Evolutionary conservation across 805 yeast genomes (phyloP), one percentile per base, ranked within the genome.

Genomic region (Spathaspora hagerdaliae): DNA sequence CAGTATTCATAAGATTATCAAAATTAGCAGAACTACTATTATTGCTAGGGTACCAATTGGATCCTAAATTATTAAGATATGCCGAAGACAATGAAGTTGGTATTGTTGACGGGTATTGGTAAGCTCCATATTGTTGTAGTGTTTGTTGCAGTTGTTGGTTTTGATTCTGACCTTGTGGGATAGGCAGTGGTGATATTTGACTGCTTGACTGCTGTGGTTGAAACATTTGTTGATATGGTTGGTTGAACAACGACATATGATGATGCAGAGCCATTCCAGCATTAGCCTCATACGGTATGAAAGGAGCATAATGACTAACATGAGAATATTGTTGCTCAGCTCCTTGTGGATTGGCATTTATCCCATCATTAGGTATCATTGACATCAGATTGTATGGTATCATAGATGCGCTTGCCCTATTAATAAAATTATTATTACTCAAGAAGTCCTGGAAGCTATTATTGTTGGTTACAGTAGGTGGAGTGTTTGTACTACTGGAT

Each of bases 221-320:
- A 32, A 12, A 39, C 15, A 15, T 8, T 14, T 7, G 47, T 36
- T 29, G 36, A 11, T 8, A 24, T 12, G 32, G 38, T 19, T 42
- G 41, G 11, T 38, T 27, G 32, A 26, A 29, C 27, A 29, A 10
- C 29, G 40, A 31, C 45, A 39, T 35, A 8, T 33, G 49, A 31
- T 48, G 50, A 19, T 44, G 48, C 13, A 44, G 24, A 26, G 41
- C 24, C 51, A 51, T 33, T 27, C 51, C 37, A 15, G 41, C 42
- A 36, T 36, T 44, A 3, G 62, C 59, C 24, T 58, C 67, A 12
- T 55, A 49, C 5, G 66, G 59, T 10, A 63, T 41, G 43, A 56
- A 59, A 38, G 56, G 58, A 8, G 63, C 59, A 43, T 61, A 64
- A 48, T 64, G 69, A 51, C 51, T 61, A 24, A 54, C 46, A 47